Base-by-base conservation (phyloP, 176 grass and related monocot species). In the Coix lacrymajobi region DNA sequence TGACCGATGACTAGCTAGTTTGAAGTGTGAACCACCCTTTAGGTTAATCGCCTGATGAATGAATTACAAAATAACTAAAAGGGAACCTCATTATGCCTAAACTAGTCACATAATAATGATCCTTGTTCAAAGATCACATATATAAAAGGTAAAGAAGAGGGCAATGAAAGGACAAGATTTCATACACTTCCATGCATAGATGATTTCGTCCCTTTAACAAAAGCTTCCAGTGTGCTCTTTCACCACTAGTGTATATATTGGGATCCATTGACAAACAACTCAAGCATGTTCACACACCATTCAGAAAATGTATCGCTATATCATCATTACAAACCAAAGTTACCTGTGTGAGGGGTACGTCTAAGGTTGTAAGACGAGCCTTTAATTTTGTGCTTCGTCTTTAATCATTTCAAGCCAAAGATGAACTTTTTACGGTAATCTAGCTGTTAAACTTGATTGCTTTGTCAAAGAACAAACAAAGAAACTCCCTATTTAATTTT, bases 261-360 rank as follows among this genome's bases (percentile, higher is more conserved):
- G 76, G 80, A 80, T 44, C 44, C 70, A 82, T 87, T 86, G 84
- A 89, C 79, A 22, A 89, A 80, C 58, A 77, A 20, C 46, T 28
- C 63, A 28, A 60, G 46, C 39, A 40, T 81, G 85, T 87, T 87
- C 75, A 80, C 82, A 86, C 51, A 66, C 45, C 70, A 17, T 76
- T 62, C n/a, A 36, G 41, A 62, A 14, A 63, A 54, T 75, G 71
- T 15, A 58, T 28, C 46, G 63, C 11, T 56, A 45, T 56, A 57
- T 17, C 31, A 89, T 62, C 65, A 77, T 78, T 89, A 71, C 11
- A 82, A 58, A 36, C 39, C 69, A 85, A 82, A 77, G 87, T 33
- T n/a, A 45, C 39, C 16, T 17, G n/a, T 28, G 2, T n/a, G 69
- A 29, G 73, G 31, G 11, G 68, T 74, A 67, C 46, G 58, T 79